These are phyloP conservation scores for Penstemon davidsonii DNA, from an alignment of 257 asterid species.

Conservation along the genomic window DNA sequence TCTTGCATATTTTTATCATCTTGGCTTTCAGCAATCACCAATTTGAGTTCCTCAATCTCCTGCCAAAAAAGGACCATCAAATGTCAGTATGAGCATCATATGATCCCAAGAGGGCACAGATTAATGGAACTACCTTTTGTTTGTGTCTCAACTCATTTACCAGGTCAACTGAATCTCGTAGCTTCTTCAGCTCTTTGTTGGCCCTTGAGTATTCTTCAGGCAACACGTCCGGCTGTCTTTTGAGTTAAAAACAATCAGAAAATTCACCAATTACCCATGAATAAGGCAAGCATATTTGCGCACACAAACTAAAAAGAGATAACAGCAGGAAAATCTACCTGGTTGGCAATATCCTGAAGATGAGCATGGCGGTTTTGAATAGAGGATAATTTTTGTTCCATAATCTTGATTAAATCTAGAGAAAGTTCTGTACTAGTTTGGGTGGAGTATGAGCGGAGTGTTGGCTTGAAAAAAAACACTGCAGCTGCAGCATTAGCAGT, in stretches of 20 bases:
- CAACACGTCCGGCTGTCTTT: constrained; percentile 73
- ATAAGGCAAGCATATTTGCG: neutral
- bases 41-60: constrained; percentile 76
- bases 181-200: constrained; percentile 82
- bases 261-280: neutral
- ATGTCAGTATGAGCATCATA: neutral
- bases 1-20: constrained; percentile 83
- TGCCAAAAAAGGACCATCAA: constrained; percentile 29
- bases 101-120: neutral
- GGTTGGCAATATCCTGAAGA: constrained; percentile 56
- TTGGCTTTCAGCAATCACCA: constrained; percentile 61
- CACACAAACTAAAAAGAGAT: neutral
- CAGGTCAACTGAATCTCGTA: constrained; percentile 56
- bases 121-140: constrained; percentile 54
- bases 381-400: constrained; percentile 71
- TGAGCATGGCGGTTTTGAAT: constrained; percentile 60
- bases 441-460: constrained; percentile 34
- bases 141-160: constrained; percentile 64
- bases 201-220: constrained; percentile 75
- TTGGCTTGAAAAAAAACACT: constrained; percentile 7
- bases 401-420: constrained; percentile 63
- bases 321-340: constrained; percentile 39
- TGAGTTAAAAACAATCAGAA: constrained; percentile 27
- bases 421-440: constrained; percentile 49
- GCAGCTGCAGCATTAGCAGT: neutral